Base-by-base conservation (phyloP, 164 flowering plant species). In the Hamamelis virginiana region DNA sequence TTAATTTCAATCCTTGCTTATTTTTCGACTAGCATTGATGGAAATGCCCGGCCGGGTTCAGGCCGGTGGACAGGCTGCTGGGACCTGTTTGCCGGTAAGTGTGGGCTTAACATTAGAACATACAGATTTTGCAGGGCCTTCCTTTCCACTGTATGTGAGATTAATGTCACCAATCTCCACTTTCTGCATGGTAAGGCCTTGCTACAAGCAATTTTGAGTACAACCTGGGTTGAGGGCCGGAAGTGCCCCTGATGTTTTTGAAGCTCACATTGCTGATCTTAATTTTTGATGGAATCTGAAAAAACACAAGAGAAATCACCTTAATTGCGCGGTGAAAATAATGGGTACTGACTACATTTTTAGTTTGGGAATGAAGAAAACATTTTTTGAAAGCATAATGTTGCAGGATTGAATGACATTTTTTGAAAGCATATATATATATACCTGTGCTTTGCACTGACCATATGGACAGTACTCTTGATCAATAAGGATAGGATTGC, bases 391-490 rank as follows among this genome's bases (percentile, higher is more conserved):
- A 16, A 9, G 25, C n/a, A 23, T 15, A 68, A 43, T 1, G 10
- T 3, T 6, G 3, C 58, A 23, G 44, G 2, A 18, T 14, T 45
- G n/a, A n/a, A n/a, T n/a, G n/a, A n/a, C n/a, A n/a, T n/a, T n/a
- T n/a, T n/a, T n/a, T n/a, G n/a, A n/a, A n/a, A n/a, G n/a, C n/a
- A 57, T 23, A 18, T 43, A 45, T 15, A 38, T 10, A 13, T 1
- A 9, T 72, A 80, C 87, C 75, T 51, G 9, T 1, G 13, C 18
- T 3, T 60, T 64, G 78, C 89, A 85, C 6, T 69, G 52, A n/a
- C 66, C 47, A n/a, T 56, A 61, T 1, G 89, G 86, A 62, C 90
- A 89, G 67, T 89, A 89, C 6, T 53, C 70, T 72, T 86, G 89
- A 70, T 89, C 91, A 0, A 89, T 76, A 62, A 81, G n/a, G 18